Conservation (phyloP, 2,329 filamentous ascomycete genomes). For the Xylogone sp. region DNA sequence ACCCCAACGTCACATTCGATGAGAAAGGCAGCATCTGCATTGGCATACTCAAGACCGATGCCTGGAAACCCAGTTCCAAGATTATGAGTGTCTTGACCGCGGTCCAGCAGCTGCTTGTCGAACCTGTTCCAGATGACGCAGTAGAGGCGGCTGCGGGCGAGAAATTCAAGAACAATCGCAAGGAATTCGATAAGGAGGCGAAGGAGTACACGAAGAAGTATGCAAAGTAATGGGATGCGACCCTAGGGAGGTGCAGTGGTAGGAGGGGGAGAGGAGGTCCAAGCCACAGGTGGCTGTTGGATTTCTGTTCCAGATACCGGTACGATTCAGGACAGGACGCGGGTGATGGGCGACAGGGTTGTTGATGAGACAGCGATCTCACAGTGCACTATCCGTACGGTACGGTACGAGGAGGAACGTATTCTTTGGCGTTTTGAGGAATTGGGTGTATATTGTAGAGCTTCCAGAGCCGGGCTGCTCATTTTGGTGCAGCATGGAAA, state of each 20-base stretch:
- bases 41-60: slow-evolving; percentile 64
- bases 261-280: not conserved
- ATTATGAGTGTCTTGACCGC: slow-evolving; percentile 62
- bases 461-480: too few species aligned
- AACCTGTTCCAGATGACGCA: slow-evolving; percentile 69
- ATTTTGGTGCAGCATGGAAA: too few species aligned
- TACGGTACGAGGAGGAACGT: too few species aligned
- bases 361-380: too few species aligned
- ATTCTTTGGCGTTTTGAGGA: too few species aligned
- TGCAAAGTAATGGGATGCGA: slow-evolving; percentile 35
- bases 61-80: slow-evolving; percentile 72
- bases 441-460: too few species aligned
- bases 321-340: too few species aligned
- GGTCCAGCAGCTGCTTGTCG: slow-evolving; percentile 58
- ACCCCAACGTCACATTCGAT: slow-evolving; percentile 72
- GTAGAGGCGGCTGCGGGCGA: slow-evolving; percentile 67
- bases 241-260: too few species aligned
- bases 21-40: slow-evolving; percentile 73
- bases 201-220: slow-evolving; percentile 66
- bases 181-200: slow-evolving; percentile 61
- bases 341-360: too few species aligned
- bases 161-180: slow-evolving; percentile 61
- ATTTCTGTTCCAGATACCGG: too few species aligned
- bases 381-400: too few species aligned
- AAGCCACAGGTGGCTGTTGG: not conserved